Conservation (phyloP, 805 yeast genomes). For the Saccharomycopsis schoenii region DNA sequence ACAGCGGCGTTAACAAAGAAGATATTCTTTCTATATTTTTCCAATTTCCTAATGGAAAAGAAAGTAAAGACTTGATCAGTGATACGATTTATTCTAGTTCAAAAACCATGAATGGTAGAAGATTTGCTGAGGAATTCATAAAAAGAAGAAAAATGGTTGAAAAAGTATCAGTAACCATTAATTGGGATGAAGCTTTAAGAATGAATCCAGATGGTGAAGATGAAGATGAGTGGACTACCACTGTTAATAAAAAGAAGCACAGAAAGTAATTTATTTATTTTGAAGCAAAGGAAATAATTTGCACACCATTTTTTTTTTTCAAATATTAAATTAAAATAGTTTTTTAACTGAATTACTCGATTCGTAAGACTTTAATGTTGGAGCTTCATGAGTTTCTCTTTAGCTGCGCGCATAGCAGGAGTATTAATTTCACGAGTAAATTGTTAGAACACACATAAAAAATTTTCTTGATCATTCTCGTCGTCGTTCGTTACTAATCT, state of each 20-base stretch:
- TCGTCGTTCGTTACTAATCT: not conserved
- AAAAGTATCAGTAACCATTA: conserved; percentile 33
- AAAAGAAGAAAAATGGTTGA: conserved; percentile 71
- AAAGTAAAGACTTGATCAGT: conserved; percentile 76
- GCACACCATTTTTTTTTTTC: conserved; percentile 12
- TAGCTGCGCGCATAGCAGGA: not conserved
- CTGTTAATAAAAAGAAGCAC: conserved; percentile 20
- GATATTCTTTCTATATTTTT: conserved; percentile 74
- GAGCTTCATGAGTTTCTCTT: too few species aligned
- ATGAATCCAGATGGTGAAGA: conserved; percentile 31
- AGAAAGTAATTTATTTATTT: not conserved
- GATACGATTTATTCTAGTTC: conserved; percentile 87
- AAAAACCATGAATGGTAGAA: conserved; percentile 85
- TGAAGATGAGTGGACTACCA: conserved; percentile 39
- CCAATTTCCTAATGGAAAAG: conserved; percentile 66
- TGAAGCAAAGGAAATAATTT: not conserved
- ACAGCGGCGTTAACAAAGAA: conserved; percentile 64
- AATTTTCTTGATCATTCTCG: not conserved
- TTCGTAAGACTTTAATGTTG: not conserved
- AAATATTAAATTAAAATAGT: too few species aligned
- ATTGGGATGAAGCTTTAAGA: conserved; percentile 67
- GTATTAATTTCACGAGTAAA: not conserved
- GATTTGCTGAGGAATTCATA: conserved; percentile 85
- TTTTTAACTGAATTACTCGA: not conserved
- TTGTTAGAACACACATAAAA: not conserved